Conservation (phyloP, 805 yeast species). For the Pichia membranifaciens region DNA sequence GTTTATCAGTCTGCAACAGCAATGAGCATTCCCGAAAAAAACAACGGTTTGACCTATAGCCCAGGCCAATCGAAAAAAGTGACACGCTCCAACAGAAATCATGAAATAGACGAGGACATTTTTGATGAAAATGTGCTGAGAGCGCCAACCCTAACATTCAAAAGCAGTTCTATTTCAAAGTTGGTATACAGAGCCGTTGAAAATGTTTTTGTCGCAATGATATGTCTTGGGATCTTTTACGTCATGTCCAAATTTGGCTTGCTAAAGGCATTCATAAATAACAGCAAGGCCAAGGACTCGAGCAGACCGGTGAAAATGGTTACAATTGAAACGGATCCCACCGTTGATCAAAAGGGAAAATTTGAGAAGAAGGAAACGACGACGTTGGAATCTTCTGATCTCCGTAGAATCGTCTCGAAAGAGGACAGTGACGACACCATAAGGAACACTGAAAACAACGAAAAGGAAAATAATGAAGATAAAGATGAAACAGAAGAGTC, state of each 20-base stretch:
- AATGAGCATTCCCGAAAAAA: constrained; percentile 7
- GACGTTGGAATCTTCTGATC: too few relatives aligned
- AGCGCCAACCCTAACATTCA: constrained; percentile 17
- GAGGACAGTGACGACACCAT: too few relatives aligned
- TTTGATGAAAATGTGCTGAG: neutral
- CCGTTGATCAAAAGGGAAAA: too few relatives aligned
- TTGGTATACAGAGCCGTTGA: constrained; percentile 34
- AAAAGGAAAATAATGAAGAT: neutral
- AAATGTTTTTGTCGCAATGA: constrained; percentile 42
- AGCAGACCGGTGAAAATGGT: neutral
- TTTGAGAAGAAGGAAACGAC: too few relatives aligned
- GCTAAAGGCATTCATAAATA: constrained; percentile 25
- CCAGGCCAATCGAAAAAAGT: neutral
- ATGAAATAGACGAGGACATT: neutral
- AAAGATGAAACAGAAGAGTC: constrained; percentile 7
- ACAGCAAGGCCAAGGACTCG: neutral
- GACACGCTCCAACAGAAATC: neutral
- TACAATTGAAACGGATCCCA: neutral
- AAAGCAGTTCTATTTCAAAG: constrained; percentile 19
- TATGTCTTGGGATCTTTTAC: constrained; percentile 33
- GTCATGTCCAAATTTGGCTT: constrained; percentile 34
- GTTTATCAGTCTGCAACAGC: constrained; percentile 10
- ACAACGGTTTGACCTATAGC: neutral
- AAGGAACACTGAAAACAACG: neutral
- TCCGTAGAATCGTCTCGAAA: too few relatives aligned